Conservation (phyloP, 2,329 filamentous ascomycete species). For the Hawksworthiomyces lignivorus region DNA sequence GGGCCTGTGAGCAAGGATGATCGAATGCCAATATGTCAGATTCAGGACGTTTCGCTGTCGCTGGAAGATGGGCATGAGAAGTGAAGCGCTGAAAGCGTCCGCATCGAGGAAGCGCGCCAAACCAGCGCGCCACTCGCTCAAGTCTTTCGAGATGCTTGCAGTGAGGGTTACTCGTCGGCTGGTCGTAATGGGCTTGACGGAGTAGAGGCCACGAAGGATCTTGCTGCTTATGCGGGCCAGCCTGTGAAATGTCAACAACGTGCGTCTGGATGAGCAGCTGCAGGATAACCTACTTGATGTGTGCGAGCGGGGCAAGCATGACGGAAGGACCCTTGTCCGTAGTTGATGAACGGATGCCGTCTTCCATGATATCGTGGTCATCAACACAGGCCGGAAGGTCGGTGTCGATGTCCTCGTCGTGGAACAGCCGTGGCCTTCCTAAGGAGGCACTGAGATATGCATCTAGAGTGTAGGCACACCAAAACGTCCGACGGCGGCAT, state of each 20-base stretch:
- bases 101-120: conserved; percentile 30
- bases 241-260: too few species aligned
- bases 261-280: conserved; percentile 10
- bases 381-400: too few species aligned
- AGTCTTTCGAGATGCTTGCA: conserved; percentile 21
- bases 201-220: conserved; percentile 27
- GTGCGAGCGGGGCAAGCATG: too few species aligned
- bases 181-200: conserved; percentile 25
- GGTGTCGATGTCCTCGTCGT: too few species aligned
- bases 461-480: too few species aligned
- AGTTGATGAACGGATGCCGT: too few species aligned
- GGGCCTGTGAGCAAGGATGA: conserved; percentile 32
- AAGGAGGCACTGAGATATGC: too few species aligned
- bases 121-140: conserved; percentile 26
- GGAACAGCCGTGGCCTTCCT: too few species aligned
- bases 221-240: conserved; percentile 27
- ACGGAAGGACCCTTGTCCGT: too few species aligned
- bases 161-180: conserved; percentile 20
- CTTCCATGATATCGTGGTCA: too few species aligned
- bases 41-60: conserved; percentile 34
- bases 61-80: conserved; percentile 3
- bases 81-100: conserved; percentile 17
- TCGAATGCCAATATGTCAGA: conserved; percentile 34
- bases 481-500: too few species aligned
- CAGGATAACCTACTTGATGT: too few species aligned